Evolutionary conservation across 352 stramenopile genomes (phyloP).

Genomic region (Phytophthora crassamura): DNA sequence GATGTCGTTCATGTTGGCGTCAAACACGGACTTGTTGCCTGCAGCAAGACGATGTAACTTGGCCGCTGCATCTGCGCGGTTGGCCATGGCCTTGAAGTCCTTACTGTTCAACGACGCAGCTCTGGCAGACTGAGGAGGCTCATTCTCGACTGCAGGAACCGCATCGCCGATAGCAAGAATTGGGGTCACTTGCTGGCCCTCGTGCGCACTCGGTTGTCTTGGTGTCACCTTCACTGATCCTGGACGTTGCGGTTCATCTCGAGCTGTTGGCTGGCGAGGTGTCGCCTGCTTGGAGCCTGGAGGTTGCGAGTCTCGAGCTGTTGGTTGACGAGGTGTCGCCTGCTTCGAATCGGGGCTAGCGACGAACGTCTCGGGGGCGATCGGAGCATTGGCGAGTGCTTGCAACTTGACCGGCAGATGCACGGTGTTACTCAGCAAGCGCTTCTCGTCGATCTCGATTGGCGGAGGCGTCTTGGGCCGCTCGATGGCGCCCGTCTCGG

Average conservation of each 20-base stretch:
- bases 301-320: slow-evolving; percentile 16
- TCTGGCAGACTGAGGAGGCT: slow-evolving; percentile 10
- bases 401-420: slow-evolving; percentile 29
- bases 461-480: slow-evolving; percentile 62
- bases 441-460: slow-evolving; percentile 43
- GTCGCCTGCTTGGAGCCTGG: slow-evolving; percentile 26
- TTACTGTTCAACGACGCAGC: slow-evolving; percentile 46
- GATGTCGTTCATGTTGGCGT: slow-evolving; percentile 77
- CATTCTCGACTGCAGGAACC: background rate
- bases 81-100: slow-evolving; percentile 64
- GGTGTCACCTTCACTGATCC: slow-evolving; percentile 22
- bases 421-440: slow-evolving; percentile 24
- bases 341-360: slow-evolving; percentile 15
- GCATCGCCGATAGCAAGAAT: slow-evolving; percentile 14
- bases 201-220: slow-evolving; percentile 4
- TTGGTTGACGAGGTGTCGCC: slow-evolving; percentile 16
- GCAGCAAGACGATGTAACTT: slow-evolving; percentile 64
- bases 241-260: slow-evolving; percentile 7
- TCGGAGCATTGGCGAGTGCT: slow-evolving; percentile 26
- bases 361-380: slow-evolving; percentile 20
- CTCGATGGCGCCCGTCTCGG: slow-evolving; percentile 67
- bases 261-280: slow-evolving; percentile 12
- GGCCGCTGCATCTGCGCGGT: slow-evolving; percentile 44
- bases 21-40: slow-evolving; percentile 69
- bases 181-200: slow-evolving; percentile 4